Evolutionary conservation across 202 grass and related monocot species (phyloP).

Genomic region (Hordeum pubiflorum): DNA sequence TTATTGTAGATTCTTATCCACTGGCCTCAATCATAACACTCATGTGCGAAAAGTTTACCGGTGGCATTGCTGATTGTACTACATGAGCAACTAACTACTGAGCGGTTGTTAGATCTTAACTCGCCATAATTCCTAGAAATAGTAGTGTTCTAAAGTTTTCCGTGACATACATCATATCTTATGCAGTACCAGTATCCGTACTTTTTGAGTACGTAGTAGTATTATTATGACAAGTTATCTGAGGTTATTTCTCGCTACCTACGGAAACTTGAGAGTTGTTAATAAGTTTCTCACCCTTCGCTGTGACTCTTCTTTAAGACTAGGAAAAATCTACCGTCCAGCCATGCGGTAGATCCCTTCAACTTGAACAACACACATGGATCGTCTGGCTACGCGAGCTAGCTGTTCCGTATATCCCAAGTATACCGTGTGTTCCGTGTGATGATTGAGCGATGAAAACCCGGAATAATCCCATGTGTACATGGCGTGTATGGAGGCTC

Average conservation of each 20-base stretch:
- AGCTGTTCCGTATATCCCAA: constrained; percentile 35
- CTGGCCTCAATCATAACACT: constrained; percentile 38
- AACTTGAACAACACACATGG: background rate
- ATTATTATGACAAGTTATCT: background rate
- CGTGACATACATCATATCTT: background rate
- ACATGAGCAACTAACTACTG: background rate
- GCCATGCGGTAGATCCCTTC: background rate
- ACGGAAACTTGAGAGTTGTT: background rate
- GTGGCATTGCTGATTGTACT: background rate
- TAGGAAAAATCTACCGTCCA: background rate
- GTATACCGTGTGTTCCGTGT: constrained; percentile 17
- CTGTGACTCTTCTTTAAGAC: background rate
- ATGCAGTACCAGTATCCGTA: background rate
- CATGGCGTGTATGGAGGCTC: constrained; percentile 27
- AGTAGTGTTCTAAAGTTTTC: background rate
- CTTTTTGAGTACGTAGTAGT: background rate
- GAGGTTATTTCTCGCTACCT: background rate
- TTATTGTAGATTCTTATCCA: constrained; percentile 43
- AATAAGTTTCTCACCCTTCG: background rate
- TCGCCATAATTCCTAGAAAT: background rate
- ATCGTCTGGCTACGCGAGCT: background rate
- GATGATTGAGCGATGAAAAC: constrained; percentile 25
- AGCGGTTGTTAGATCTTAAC: background rate
- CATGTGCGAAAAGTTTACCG: constrained; percentile 42
- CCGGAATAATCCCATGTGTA: constrained; percentile 41